phyloP scores from a whole-genome alignment of 139 green algal species.

The Spirogloea muscicola region DNA sequence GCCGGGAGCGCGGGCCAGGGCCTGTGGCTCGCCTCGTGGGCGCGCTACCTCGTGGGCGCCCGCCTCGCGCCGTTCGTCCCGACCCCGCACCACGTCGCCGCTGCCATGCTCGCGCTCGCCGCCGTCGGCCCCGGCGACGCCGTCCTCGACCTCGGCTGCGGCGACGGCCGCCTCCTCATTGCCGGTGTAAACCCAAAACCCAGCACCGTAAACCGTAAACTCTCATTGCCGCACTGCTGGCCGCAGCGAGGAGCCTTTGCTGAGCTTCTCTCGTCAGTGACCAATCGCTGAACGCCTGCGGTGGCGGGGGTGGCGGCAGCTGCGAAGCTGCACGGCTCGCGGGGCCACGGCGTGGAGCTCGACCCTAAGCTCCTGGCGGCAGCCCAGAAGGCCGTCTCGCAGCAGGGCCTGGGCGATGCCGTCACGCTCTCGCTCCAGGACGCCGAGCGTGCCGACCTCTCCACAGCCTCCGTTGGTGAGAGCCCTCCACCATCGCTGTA shows the following conservation, averaged over 20 bases:
- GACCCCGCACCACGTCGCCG: conserved; percentile 17
- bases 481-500: too few species aligned
- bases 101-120: conserved; percentile 26
- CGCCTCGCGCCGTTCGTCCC: conserved; percentile 29
- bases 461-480: too few species aligned
- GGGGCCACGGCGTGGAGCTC: conserved; percentile 19
- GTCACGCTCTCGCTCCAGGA: conserved; percentile 27
- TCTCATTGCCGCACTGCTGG: too few species aligned
- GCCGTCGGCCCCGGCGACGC: conserved; percentile 1
- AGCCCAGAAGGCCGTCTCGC: not conserved
- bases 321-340: not conserved
- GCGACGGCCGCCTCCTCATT: conserved; percentile 22
- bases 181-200: too few species aligned
- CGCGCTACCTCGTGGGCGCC: conserved; percentile 4
- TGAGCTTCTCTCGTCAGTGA: too few species aligned
- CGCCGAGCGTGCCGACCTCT: too few species aligned
- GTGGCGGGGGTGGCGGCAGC: too few species aligned
- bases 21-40: conserved; percentile 28
- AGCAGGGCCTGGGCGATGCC: not conserved
- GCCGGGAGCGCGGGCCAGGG: too few species aligned
- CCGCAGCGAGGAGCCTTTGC: too few species aligned
- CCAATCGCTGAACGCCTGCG: too few species aligned
- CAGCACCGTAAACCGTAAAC: too few species aligned
- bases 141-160: conserved; percentile 30
- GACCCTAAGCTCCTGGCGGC: conserved; percentile 8